phyloP scores from a whole-genome alignment of 208 protist species.

The Wallacemonas sp. region DNA sequence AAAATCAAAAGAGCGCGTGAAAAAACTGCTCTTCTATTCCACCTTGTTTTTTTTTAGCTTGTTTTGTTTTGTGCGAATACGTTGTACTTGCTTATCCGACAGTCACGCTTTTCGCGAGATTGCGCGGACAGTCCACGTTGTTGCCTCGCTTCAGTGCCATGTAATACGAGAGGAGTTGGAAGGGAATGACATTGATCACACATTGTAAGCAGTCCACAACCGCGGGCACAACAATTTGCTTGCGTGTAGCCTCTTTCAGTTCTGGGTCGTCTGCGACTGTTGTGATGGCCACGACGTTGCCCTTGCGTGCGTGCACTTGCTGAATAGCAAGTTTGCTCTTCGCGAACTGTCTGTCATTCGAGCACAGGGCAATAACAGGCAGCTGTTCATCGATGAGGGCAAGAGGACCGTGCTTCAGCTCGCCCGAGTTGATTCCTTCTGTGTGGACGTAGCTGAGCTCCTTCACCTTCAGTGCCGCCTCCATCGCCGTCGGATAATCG shows the following conservation, averaged over 20 bases:
- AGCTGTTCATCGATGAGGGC: conserved; percentile 95
- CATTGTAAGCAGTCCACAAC: conserved; percentile 89
- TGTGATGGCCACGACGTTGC: conserved; percentile 77
- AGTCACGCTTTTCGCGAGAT: conserved; percentile 98
- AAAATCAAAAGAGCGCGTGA: too few relatives aligned
- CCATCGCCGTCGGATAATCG: conserved; percentile 91
- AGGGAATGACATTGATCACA: conserved; percentile 93
- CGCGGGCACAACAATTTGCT: conserved; percentile 70
- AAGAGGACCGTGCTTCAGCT: conserved; percentile 98
- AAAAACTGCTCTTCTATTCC: too few relatives aligned
- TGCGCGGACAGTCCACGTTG: conserved; percentile 95
- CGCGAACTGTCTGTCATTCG: conserved; percentile 72
- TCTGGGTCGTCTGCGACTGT: conserved; percentile 53
- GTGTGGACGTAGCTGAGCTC: conserved; percentile 98
- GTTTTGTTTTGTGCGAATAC: conserved; percentile 14
- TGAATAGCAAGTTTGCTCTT: conserved; percentile 85
- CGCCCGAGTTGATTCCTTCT: conserved; percentile 95
- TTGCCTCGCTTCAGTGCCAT: conserved; percentile 89
- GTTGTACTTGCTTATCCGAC: too few relatives aligned
- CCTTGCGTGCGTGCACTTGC: conserved; percentile 89
- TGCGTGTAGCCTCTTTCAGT: conserved; percentile 28
- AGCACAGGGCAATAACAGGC: conserved; percentile 91
- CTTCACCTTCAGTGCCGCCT: conserved; percentile 97
- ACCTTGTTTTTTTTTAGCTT: too few relatives aligned
- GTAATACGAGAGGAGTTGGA: conserved; percentile 97